phyloP scores from a whole-genome alignment of 2,329 filamentous ascomycete species.

The Penicillium digitatum region DNA sequence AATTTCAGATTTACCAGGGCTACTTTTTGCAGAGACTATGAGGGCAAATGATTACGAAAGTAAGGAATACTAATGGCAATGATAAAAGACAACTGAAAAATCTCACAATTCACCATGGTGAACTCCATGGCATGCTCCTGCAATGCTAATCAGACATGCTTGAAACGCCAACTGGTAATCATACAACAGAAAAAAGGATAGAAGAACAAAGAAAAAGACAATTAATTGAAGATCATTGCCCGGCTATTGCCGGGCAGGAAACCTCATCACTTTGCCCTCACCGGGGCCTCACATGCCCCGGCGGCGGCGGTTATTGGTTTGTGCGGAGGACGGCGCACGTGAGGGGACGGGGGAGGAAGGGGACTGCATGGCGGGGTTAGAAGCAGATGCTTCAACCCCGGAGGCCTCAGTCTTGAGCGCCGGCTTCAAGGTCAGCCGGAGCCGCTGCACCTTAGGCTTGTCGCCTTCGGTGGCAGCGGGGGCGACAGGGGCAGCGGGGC shows the following conservation, averaged over 20 bases:
- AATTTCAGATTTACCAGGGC: background rate
- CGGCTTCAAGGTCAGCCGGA: conserved; percentile 15
- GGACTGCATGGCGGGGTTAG: background rate
- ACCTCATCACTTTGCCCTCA: background rate
- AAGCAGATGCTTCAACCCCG: background rate
- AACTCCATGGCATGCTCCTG: conserved; percentile 6
- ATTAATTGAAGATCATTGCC: background rate
- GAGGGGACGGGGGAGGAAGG: background rate
- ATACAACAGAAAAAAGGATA: background rate
- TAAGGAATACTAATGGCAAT: background rate
- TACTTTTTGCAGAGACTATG: background rate
- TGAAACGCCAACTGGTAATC: conserved; percentile 4
- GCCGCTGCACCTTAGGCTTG: conserved; percentile 12
- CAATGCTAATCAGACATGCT: conserved; percentile 5
- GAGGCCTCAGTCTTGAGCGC: conserved; percentile 1
- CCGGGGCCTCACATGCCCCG: background rate
- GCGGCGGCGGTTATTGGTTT: background rate
- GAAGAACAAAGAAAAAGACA: background rate
- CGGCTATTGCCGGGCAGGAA: background rate
- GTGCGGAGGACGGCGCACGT: background rate
- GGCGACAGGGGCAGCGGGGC: background rate
- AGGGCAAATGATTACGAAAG: background rate
- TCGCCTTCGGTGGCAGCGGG: background rate
- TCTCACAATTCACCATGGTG: background rate
- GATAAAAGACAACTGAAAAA: background rate